Evolutionary conservation across 1,139 yeast genomes (phyloP), one percentile per base, ranked within the genome.

Genomic region (Arxiozyma telluris): DNA sequence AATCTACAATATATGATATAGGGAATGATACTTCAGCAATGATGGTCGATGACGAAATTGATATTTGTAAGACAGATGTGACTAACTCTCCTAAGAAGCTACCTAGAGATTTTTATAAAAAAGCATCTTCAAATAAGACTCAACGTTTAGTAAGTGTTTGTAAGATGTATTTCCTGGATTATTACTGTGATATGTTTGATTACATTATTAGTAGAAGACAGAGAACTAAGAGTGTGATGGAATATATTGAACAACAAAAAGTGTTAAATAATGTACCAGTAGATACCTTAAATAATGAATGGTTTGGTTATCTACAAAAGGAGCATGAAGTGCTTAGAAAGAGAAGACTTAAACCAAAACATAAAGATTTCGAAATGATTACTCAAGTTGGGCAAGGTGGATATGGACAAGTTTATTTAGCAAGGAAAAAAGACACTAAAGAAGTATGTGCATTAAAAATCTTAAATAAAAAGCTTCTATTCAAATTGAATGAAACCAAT

Each of bases 341-440:
- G 69, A 79, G 97, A 64, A 80, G 99, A 65, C 78, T 89, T 58
- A 89, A 90, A 71, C 96, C 97, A 49, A 88, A 87, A 68, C 93
- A 90, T 68, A 91, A 90, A 63, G 98, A 94, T 70, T 94, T 94
- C 69, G 94, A 90, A 69, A 88, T 91, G 77, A 84, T 94, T 58
- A 93, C 98, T 3, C 98, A 94, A 73, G 97, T 94, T 41, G 98
- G 99, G 27, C 98, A 94, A 75, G 99, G 99, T 66, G 98, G 99
- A 3, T 94, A 94, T 67, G 99, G 99, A 25, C 96, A 90, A 73
- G 98, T 94, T 20, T 94, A 88, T 64, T 75, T 94, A 61, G 98
- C 99, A 0, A 81, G 93, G 61, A 94, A 94, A 75, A 84, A 84
- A 62, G 99, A 94, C 66, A 90, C 98, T 5, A 82, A 86, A 61